Evolutionary conservation across 1,284 basidiomycete genomes (phyloP), one percentile per base, ranked within the genome.

Genomic region (Laetiporus sulphureus): DNA sequence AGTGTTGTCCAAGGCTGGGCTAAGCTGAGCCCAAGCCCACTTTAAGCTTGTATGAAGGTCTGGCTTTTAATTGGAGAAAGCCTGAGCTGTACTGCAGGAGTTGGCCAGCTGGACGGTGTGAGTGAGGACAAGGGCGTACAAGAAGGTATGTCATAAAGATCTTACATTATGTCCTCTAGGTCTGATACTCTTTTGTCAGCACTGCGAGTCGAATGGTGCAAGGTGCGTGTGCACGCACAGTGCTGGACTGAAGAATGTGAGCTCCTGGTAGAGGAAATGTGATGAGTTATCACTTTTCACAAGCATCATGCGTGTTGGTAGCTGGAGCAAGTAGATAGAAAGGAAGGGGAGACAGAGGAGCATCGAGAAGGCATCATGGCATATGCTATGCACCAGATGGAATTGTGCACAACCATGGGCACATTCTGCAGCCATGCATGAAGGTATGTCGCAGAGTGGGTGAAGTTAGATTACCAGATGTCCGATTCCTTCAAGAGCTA

Each of bases 201-300:
- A 20, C 30, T 53, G 21, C 31, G 41, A 3, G 31, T 47, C 16
- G 47, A 54, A 33, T 54, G 52, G 52, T 21, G 29, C 12, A 46
- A 46, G 36, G 30, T 34, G 6, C 19, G 34, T 1, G 52, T 49
- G 4, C 30, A 46, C 2, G 41, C 38, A 1, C 11, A 37, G 5
- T 40, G 52, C 2, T 55, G 52, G 52, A 8, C 5, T 2, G 52
- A 55, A 33, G 52, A 55, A 35, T 32, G 40, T 11, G 13, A 30
- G 2, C 40, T 52, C 1, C 4, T 55, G 1, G 41, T 37, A 12
- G 53, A 55, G 41, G 53, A 55, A 36, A 54, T 55, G 52, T 21
- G 50, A 11, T 38, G 49, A 5, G 46, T 47, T 3, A 5, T 52
- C 3, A 24, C 10, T 6, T 52, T 36, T 31, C 31, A 48, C 15